Percentiles rank a stretch among this genome's conserved stretches.
Conservation (phyloP, 805 yeast species). For the Tetrapisispora iriomotensis region DNA sequence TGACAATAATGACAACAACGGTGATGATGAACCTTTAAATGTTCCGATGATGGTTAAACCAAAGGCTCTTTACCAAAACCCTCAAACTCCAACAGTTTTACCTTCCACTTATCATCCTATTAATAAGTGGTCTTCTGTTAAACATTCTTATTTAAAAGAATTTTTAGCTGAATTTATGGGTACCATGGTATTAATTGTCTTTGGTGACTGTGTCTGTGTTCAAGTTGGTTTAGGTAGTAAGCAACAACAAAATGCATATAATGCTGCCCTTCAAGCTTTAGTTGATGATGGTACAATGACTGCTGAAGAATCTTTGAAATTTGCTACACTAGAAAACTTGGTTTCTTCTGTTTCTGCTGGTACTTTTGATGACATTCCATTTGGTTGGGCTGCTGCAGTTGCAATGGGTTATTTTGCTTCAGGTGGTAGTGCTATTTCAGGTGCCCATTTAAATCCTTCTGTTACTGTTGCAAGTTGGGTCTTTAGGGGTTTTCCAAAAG, state of each 20-base stretch:
- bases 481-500: slow-evolving; percentile 44
- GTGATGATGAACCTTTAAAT: slow-evolving; percentile 4
- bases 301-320: slow-evolving; percentile 3
- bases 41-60: slow-evolving; percentile 29
- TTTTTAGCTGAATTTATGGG: slow-evolving; percentile 46
- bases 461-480: slow-evolving; percentile 39
- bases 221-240: slow-evolving; percentile 33
- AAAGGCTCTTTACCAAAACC: slow-evolving; percentile 30
- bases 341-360: slow-evolving; percentile 26
- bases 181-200: slow-evolving; percentile 35
- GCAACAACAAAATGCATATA: slow-evolving; percentile 11
- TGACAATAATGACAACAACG: slow-evolving; percentile 2
- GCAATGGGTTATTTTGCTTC: slow-evolving; percentile 41
- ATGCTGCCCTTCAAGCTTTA: slow-evolving; percentile 3
- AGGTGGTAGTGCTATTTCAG: slow-evolving; percentile 43
- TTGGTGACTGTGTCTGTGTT: slow-evolving; percentile 42
- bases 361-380: slow-evolving; percentile 33
- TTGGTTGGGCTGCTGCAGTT: slow-evolving; percentile 48
- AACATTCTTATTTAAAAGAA: slow-evolving; percentile 33
- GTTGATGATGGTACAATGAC: slow-evolving; percentile 1
- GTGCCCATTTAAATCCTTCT: slow-evolving; percentile 51
- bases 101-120: slow-evolving; percentile 31
- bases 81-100: slow-evolving; percentile 30
- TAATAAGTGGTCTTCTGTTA: slow-evolving; percentile 28
- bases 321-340: slow-evolving; percentile 6